Evolutionary conservation across 1,284 basidiomycete genomes (phyloP).

Genomic region (Pseudozyma hubeiensis): DNA sequence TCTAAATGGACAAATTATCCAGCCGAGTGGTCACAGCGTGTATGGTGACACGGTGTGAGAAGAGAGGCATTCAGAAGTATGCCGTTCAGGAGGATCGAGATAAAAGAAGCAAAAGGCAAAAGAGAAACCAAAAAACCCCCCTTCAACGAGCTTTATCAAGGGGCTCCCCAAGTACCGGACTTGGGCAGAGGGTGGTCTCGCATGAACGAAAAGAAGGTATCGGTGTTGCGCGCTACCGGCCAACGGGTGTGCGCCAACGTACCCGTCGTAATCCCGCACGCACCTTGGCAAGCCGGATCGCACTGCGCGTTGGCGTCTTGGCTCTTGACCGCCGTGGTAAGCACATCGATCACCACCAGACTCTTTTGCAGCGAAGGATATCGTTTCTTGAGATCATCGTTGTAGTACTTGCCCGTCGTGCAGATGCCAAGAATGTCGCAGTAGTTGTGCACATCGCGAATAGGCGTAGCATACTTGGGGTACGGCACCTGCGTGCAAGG

Average conservation of each 20-base stretch:
- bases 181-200: constrained; percentile 19
- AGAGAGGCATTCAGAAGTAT: too few relatives aligned
- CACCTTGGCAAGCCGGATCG: constrained; percentile 18
- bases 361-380: constrained; percentile 24
- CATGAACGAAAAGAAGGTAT: constrained; percentile 31
- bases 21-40: too few relatives aligned
- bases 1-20: neutral
- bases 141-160: neutral
- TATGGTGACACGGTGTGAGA: too few relatives aligned
- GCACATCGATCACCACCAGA: constrained; percentile 20
- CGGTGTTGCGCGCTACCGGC: constrained; percentile 10
- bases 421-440: constrained; percentile 34
- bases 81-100: too few relatives aligned
- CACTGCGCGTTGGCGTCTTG: constrained; percentile 13
- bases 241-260: constrained; percentile 10
- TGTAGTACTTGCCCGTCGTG: constrained; percentile 30
- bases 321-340: constrained; percentile 16
- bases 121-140: neutral
- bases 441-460: constrained; percentile 32
- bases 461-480: constrained; percentile 27
- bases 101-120: too few relatives aligned
- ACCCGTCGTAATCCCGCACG: constrained; percentile 15
- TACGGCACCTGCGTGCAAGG: constrained; percentile 29
- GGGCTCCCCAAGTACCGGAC: constrained; percentile 22
- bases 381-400: constrained; percentile 22